Evolutionary conservation across 139 green algal genomes (phyloP), one percentile per base, ranked within the genome.

Genomic region (Tetraselmis striata): DNA sequence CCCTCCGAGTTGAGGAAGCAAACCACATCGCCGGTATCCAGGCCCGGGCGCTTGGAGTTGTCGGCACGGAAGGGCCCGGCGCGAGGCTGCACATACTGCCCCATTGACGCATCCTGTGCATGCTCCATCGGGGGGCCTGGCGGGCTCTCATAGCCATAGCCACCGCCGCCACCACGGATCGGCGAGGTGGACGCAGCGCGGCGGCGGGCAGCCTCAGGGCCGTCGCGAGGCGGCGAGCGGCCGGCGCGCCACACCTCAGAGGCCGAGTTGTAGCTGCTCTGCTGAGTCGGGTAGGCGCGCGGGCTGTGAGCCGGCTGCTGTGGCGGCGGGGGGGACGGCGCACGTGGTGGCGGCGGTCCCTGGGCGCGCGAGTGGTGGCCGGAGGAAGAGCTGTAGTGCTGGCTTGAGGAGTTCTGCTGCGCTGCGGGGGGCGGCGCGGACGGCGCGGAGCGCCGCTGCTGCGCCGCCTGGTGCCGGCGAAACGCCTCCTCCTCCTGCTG

Each of bases 11-110:
- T 27, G n/a, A 74, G 28, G 2, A 90, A 83, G 24, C 78, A 80
- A 2, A 90, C 77, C 25, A 90, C 85, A 31, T 90, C 85, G 26
- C 87, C 87, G 31, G 29, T 87, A 28, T 29, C 29, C 28, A 90
- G 79, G 26, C 86, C 86, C 1, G 59, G n/a, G 32, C 84, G 78
- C 5, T 77, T n/a, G 11, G 27, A 1, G 24, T 59, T 1, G 25
- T 87, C 82, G 2, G 74, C 23, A 29, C 32, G 75, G 78, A 87
- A 87, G 0, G 58, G 74, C 23, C 82, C 59, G 0, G 78, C 59
- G 26, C 31, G 32, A n/a, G 82, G 83, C 84, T 83, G 32, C 59
- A 59, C 5, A 59, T 18, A 80, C 45, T 67, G 45, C 18, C 45
- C 45, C 11, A 67, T 67, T 25, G 45, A 67, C 11, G 45, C 45